Evolutionary conservation across 192 early-diverging fungal species (phyloP), one percentile per base, ranked within the genome.

Genomic region (Coemansia asiatica): DNA sequence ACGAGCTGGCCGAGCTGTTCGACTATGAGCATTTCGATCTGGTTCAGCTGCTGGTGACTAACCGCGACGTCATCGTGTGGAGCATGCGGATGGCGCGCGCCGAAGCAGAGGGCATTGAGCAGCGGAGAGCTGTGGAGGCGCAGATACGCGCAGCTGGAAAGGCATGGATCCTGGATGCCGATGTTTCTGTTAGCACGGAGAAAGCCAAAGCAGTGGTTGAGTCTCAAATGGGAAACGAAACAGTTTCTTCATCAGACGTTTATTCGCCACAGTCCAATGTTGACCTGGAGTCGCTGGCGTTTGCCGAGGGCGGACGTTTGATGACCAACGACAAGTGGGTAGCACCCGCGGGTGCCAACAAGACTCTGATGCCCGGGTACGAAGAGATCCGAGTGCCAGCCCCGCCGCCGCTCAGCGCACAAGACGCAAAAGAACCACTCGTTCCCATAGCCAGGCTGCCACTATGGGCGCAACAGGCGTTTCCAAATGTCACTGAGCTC

Each of bases 301-400:
- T 99, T 76, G 72, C 88, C 60, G 92, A 97, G 80, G 97, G 97
- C 57, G 90, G 91, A 6, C 97, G 96, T 61, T 80, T 98, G 51
- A 99, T 98, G 96, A 93, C 96, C 27, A 99, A 99, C 85, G 96
- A 96, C 66, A 91, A 91, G 68, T 92, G 91, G 61, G 88, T 87
- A 67, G 81, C 98, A 9, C 97, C 97, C 13, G 86, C 91, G 63
- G 97, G 97, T 15, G 94, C 96, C 8, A 91, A 93, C 71, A 96
- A 95, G 83, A 79, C 86, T 19, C 86, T 87, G 13, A 91, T 93
- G 81, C 87, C 90, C 58, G 93, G 94, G 6, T 98, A 94, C 71
- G 94, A 97, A 71, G 96, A 98, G 67, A 89, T 98, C 31, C 94
- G 94, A 65, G 92, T 98, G 15, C 96, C 96, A 0, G 90, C 92